Conservation (phyloP, 345 rosid species). For the Syzygium jambos region DNA sequence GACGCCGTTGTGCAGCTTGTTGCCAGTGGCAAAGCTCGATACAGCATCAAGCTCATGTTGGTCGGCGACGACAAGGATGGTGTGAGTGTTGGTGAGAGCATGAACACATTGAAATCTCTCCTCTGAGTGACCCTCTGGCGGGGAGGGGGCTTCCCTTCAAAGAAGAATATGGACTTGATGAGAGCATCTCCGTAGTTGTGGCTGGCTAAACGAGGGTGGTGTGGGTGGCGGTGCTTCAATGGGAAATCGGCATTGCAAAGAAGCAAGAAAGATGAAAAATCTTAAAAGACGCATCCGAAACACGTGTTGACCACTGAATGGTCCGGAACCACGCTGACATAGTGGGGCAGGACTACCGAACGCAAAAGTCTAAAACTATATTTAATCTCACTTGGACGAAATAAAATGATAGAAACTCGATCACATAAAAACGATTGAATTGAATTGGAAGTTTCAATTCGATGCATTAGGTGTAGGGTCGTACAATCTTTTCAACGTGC, state of each 20-base stretch:
- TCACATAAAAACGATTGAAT: not conserved
- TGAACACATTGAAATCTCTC: slow-evolving; percentile 22
- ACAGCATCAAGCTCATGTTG: too few species aligned
- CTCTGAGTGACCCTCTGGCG: slow-evolving; percentile 78
- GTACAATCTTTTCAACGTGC: not conserved
- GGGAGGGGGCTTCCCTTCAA: slow-evolving; percentile 73
- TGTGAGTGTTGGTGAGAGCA: too few species aligned
- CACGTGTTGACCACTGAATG: too few species aligned
- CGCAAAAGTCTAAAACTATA: too few species aligned
- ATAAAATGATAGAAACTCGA: not conserved
- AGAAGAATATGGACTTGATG: slow-evolving; percentile 72
- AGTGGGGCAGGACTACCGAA: too few species aligned
- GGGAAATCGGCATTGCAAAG: slow-evolving; percentile 46
- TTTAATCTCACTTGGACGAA: not conserved
- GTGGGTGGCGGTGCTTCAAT: slow-evolving; percentile 13
- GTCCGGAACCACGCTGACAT: too few species aligned
- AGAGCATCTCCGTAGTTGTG: slow-evolving; percentile 88
- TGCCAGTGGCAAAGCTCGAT: too few species aligned
- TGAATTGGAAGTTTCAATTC: not conserved
- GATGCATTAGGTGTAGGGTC: not conserved
- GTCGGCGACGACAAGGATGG: too few species aligned
- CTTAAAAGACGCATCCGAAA: not conserved
- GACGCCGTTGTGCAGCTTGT: too few species aligned
- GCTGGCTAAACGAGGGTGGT: slow-evolving; percentile 18
- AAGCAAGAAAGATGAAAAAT: slow-evolving; percentile 21